phyloP scores from a whole-genome alignment of 1,284 basidiomycete genomes.

The Marasmius fiardii region DNA sequence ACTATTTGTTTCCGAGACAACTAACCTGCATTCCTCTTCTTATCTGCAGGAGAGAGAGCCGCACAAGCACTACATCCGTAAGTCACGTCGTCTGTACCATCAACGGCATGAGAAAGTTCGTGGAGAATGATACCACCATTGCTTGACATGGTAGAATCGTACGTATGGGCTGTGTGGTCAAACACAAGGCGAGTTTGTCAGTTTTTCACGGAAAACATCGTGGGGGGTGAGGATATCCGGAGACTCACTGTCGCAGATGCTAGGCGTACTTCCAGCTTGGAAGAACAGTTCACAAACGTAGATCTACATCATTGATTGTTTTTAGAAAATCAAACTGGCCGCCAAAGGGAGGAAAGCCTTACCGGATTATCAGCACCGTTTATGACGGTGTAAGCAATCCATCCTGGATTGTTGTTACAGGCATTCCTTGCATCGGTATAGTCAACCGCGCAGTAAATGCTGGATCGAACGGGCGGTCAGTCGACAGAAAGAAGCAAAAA shows the following conservation, averaged over 20 bases:
- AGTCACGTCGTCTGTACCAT: slow-evolving; percentile 11
- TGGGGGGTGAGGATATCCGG: not conserved
- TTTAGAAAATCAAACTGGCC: not conserved
- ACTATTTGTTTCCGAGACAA: not conserved
- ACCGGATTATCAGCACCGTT: not conserved
- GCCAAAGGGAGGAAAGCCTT: not conserved
- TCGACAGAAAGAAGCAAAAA: not conserved
- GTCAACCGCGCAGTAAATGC: slow-evolving; percentile 10
- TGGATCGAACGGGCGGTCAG: not conserved
- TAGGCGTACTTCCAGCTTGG: slow-evolving; percentile 6
- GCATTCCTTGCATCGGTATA: slow-evolving; percentile 8
- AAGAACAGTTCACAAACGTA: slow-evolving; percentile 15
- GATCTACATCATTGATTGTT: not conserved
- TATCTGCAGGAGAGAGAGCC: slow-evolving; percentile 5
- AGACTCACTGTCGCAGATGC: slow-evolving; percentile 10
- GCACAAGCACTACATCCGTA: slow-evolving; percentile 13
- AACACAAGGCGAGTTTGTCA: not conserved
- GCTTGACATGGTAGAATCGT: slow-evolving; percentile 12
- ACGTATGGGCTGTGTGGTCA: slow-evolving; percentile 1
- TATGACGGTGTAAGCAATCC: slow-evolving; percentile 11
- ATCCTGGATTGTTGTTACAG: slow-evolving; percentile 5
- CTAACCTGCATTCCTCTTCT: slow-evolving; percentile 15
- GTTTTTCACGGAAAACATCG: too few species aligned
- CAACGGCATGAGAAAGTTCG: slow-evolving; percentile 16
- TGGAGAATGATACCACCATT: slow-evolving; percentile 16